A percentile compares a stretch with the other conserved stretches of the same genome.
Conservation (phyloP, 768 basidiomycete species). For the Lactarius quietus region DNA sequence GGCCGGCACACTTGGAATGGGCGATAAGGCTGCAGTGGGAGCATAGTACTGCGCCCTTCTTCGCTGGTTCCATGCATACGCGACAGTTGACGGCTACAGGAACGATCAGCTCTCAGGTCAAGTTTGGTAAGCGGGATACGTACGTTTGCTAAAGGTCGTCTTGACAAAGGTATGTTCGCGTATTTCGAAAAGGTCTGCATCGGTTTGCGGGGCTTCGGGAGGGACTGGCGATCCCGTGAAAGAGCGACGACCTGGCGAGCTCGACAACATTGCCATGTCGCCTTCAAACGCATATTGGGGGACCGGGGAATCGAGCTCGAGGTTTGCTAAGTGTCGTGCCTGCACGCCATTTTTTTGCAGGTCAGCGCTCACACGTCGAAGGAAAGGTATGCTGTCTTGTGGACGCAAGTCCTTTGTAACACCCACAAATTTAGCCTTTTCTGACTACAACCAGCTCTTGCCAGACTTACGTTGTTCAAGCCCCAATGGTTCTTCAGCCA, state of each 20-base stretch:
- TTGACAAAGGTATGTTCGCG: slow-evolving; percentile 84
- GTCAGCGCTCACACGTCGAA: no score
- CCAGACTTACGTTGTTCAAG: slow-evolving; percentile 58
- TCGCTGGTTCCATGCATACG: slow-evolving; percentile 35
- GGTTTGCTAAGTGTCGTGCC: no score
- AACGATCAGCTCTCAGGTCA: slow-evolving; percentile 39
- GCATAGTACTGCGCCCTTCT: slow-evolving; percentile 85
- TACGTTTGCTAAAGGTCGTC: slow-evolving; percentile 90
- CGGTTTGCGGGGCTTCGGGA: slow-evolving; percentile 30
- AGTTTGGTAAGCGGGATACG: slow-evolving; percentile 33
- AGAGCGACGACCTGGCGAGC: slow-evolving; percentile 22
- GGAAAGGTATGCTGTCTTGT: slow-evolving; percentile 94
- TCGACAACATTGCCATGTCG: slow-evolving; percentile 12
- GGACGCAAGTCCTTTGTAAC: slow-evolving; percentile 67
- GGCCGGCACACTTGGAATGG: slow-evolving; percentile 70
- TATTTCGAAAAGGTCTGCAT: slow-evolving; percentile 46
- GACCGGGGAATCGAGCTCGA: no score
- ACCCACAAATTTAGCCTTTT: neutral
- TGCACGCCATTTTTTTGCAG: no score
- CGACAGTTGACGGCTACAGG: no score
- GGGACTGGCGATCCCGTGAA: no score
- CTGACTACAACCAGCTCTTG: neutral
- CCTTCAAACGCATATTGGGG: slow-evolving; percentile 25
- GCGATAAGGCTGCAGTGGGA: slow-evolving; percentile 86
- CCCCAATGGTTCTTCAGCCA: slow-evolving; percentile 86